Percentiles rank a stretch among this genome's conserved stretches.
These are phyloP conservation scores for Begonia masoniana DNA, from an alignment of 306 rosid species.

Conservation along the genomic window DNA sequence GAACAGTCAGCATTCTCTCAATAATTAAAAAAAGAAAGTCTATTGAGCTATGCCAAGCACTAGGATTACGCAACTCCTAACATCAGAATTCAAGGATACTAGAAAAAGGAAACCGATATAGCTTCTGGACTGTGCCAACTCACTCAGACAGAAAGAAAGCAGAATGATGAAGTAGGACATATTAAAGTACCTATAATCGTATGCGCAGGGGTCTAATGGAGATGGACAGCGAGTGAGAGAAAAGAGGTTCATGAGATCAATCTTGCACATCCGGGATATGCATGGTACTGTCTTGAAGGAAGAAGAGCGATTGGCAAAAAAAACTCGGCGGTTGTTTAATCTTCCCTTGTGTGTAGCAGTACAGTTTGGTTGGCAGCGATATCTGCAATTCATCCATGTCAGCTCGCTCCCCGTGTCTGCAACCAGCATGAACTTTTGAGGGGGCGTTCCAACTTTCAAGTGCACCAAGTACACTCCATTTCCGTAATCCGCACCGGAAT, in stretches of 20 bases:
- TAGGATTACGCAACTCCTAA: too few species aligned
- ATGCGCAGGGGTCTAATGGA: constrained; percentile 42
- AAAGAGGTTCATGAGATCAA: constrained; percentile 27
- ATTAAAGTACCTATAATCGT: constrained; percentile 40
- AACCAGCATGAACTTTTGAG: constrained; percentile 34
- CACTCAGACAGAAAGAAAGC: too few species aligned
- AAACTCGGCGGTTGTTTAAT: constrained; percentile 10
- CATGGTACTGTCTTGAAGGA: constrained; percentile 33
- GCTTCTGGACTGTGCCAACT: too few species aligned
- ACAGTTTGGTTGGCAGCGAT: constrained; percentile 6
- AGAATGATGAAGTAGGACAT: not conserved
- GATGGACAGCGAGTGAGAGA: constrained; percentile 31
- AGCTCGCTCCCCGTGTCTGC: constrained; percentile 77
- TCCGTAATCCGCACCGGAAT: constrained; percentile 36
- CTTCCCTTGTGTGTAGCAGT: not conserved
- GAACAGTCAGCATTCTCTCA: too few species aligned
- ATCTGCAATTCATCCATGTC: constrained; percentile 51
- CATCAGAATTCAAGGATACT: too few species aligned
- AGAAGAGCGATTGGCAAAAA: constrained; percentile 31
- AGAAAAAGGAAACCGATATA: too few species aligned
- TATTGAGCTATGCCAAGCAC: too few species aligned
- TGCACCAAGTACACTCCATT: constrained; percentile 49
- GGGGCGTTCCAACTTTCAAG: constrained; percentile 53
- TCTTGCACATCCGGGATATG: constrained; percentile 27
- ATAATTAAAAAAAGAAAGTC: too few species aligned